These are phyloP conservation scores for Aethionema arabicum DNA, from an alignment of 345 rosid genomes.

Conservation along the genomic window DNA sequence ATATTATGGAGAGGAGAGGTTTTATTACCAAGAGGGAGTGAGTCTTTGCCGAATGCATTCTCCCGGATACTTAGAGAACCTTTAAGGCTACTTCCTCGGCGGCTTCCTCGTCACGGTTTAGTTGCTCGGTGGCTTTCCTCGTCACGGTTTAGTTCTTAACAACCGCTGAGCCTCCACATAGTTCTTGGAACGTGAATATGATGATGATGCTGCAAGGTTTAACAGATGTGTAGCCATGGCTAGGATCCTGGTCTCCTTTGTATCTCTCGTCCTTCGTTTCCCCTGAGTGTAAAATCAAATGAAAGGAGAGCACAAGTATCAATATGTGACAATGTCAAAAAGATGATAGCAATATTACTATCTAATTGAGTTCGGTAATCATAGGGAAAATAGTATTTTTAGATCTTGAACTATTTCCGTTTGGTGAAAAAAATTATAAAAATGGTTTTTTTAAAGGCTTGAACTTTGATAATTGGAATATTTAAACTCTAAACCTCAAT, in stretches of 20 bases:
- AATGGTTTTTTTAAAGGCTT: no score
- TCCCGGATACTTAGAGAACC: slow-evolving; percentile 63
- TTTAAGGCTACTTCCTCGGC: slow-evolving; percentile 58
- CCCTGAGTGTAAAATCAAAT: slow-evolving; percentile 45
- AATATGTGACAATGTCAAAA: neutral
- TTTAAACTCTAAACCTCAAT: no score
- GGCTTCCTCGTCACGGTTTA: slow-evolving; percentile 73
- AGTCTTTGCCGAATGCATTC: slow-evolving; percentile 70
- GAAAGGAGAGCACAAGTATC: neutral
- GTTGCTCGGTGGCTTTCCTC: no score
- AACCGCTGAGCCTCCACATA: slow-evolving; percentile 75
- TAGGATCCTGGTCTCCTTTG: slow-evolving; percentile 69
- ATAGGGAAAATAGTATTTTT: no score
- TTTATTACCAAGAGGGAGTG: slow-evolving; percentile 79
- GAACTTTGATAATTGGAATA: no score
- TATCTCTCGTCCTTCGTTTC: slow-evolving; percentile 75
- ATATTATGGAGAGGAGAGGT: slow-evolving; percentile 9
- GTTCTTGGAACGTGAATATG: slow-evolving; percentile 64
- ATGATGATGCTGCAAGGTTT: slow-evolving; percentile 83
- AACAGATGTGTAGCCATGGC: slow-evolving; percentile 64
- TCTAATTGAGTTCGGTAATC: neutral
- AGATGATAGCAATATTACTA: neutral
- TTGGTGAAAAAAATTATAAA: no score
- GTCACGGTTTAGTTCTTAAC: no score
- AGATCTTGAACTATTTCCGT: no score